phyloP scores from a whole-genome alignment of 1,284 basidiomycete genomes.

The Naganishia cerealis region DNA sequence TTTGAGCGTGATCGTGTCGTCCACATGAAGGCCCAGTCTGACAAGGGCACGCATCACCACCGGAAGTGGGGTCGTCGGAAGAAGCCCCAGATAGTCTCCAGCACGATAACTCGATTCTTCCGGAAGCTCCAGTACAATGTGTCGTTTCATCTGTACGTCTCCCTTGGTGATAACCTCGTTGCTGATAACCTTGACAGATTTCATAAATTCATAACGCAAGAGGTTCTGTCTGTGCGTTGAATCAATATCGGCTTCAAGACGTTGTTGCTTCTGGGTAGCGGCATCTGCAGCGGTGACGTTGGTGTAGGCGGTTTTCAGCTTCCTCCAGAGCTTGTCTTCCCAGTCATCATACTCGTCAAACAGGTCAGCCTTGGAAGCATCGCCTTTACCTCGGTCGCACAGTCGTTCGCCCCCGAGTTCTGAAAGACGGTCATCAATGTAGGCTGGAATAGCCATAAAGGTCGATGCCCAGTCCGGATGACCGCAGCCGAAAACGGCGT shows the following conservation, averaged over 20 bases:
- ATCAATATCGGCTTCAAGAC: slow-evolving; percentile 33
- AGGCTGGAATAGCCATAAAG: slow-evolving; percentile 59
- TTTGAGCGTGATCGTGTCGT: slow-evolving; percentile 56
- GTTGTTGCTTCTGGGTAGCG: slow-evolving; percentile 25
- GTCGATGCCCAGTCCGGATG: slow-evolving; percentile 62
- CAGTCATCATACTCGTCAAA: slow-evolving; percentile 59
- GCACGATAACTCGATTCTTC: slow-evolving; percentile 55
- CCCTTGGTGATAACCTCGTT: slow-evolving; percentile 35
- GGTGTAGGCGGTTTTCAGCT: slow-evolving; percentile 46
- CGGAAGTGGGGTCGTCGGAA: slow-evolving; percentile 34
- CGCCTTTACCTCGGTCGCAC: slow-evolving; percentile 55
- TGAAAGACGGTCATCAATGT: slow-evolving; percentile 56
- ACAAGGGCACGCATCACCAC: slow-evolving; percentile 55
- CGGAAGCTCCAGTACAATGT: slow-evolving; percentile 58
- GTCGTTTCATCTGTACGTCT: slow-evolving; percentile 55
- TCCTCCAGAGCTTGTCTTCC: slow-evolving; percentile 56
- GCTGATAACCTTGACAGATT: slow-evolving; percentile 30
- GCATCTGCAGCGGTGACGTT: slow-evolving; percentile 18
- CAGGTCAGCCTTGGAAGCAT: slow-evolving; percentile 57
- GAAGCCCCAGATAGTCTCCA: slow-evolving; percentile 60
- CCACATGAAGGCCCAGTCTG: slow-evolving; percentile 55
- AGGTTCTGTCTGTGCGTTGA: slow-evolving; percentile 25
- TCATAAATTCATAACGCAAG: slow-evolving; percentile 24
- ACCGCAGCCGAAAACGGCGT: slow-evolving; percentile 61
- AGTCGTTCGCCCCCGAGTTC: slow-evolving; percentile 56